phyloP scores from a whole-genome alignment of 805 yeast genomes.

The Phaffomyces thermotolerans region DNA sequence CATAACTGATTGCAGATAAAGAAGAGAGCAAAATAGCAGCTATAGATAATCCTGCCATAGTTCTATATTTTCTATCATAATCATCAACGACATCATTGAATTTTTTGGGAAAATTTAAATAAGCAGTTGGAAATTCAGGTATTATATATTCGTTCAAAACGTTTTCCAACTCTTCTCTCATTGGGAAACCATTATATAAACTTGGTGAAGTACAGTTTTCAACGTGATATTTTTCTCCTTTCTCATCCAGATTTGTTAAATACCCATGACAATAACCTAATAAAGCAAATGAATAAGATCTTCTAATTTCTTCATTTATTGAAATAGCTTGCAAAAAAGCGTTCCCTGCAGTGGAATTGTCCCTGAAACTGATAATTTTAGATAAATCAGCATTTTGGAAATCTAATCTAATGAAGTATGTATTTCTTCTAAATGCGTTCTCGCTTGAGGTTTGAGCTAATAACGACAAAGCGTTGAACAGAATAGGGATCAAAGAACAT shows the following conservation, averaged over 20 bases:
- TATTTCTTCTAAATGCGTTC: neutral
- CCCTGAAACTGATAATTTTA: neutral
- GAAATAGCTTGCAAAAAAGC: neutral
- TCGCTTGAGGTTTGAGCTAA: neutral
- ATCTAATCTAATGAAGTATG: constrained; percentile 6
- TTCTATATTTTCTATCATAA: neutral
- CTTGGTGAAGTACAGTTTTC: neutral
- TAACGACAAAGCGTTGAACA: constrained; percentile 3
- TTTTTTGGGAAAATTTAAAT: neutral
- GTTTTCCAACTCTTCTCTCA: neutral
- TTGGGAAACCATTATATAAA: constrained; percentile 4
- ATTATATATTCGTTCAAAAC: neutral
- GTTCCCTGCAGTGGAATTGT: neutral
- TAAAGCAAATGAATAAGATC: constrained; percentile 4
- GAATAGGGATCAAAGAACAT: constrained; percentile 3
- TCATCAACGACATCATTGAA: neutral
- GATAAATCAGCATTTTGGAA: constrained; percentile 4
- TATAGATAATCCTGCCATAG: constrained; percentile 2
- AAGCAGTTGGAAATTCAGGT: constrained; percentile 2
- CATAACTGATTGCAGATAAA: constrained; percentile 1
- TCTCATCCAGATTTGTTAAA: neutral
- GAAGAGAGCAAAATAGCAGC: constrained; percentile 2
- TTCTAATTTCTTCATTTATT: neutral
- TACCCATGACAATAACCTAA: constrained; percentile 6
- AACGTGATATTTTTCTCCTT: constrained; percentile 1